Percentiles rank a stretch among this genome's conserved stretches.
These are phyloP conservation scores for Boletus subparvulus DNA, from an alignment of 768 basidiomycete genomes.

Conservation along the genomic window DNA sequence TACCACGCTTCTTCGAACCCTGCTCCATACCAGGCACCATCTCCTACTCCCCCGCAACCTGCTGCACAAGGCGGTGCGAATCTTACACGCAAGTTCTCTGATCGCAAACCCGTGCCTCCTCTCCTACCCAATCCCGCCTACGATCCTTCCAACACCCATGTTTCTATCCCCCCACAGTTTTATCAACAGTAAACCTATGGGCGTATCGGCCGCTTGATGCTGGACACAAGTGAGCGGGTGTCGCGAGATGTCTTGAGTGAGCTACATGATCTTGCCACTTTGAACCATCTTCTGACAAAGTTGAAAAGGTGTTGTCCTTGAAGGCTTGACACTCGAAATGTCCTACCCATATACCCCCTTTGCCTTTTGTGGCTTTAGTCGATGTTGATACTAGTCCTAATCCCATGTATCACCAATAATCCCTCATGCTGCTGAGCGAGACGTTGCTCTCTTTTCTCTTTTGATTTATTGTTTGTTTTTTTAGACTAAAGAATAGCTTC, in stretches of 20 bases:
- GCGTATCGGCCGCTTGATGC: background rate
- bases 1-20: slow-evolving; percentile 6
- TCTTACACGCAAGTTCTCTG: slow-evolving; percentile 35
- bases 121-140: slow-evolving; percentile 22
- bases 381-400: slow-evolving; percentile 9
- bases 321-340: background rate
- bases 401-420: slow-evolving; percentile 8
- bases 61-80: slow-evolving; percentile 28
- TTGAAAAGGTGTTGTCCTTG: background rate
- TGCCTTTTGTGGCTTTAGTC: background rate
- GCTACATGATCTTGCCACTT: background rate
- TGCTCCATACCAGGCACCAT: slow-evolving; percentile 10
- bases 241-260: slow-evolving; percentile 7
- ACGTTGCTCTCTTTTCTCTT: slow-evolving; percentile 2
- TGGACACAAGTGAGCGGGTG: background rate
- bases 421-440: slow-evolving; percentile 15
- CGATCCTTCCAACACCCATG: slow-evolving; percentile 23
- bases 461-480: slow-evolving; percentile 2
- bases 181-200: slow-evolving; percentile 4
- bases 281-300: background rate
- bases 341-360: slow-evolving; percentile 2
- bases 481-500: background rate
- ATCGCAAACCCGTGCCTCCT: slow-evolving; percentile 35
- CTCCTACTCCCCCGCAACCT: slow-evolving; percentile 13
- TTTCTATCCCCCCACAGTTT: slow-evolving; percentile 24